Evolutionary conservation across 495 filamentous ascomycete genomes (phyloP), one percentile per base, ranked within the genome.

Genomic region (Tetracladium setigerum): DNA sequence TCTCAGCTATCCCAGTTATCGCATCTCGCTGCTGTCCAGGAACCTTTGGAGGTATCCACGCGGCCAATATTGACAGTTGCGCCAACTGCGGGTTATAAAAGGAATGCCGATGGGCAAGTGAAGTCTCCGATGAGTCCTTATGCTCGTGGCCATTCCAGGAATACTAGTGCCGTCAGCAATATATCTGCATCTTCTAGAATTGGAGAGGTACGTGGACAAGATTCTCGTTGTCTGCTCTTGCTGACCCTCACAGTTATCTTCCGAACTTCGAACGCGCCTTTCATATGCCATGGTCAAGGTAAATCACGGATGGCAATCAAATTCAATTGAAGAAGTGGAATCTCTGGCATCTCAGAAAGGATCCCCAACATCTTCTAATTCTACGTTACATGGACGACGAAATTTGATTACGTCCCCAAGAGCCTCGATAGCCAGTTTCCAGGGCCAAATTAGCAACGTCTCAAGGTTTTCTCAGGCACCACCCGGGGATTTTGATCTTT

Each of bases 251-350:
- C 46, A 49, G 51, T 46, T 54, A 32, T 54, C 88, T 27, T 76
- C 79, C 32, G 80, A 88, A 57, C 73, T 96, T 18, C 81, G 79
- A 51, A 77, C 87, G 6, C 83, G 87, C 42, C 70, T 96, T 11
- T 86, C 86, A 5, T 94, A 95, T 62, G 89, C 88, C 31, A 87
- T 91, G 69, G 77, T 90, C 55, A 95, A 95, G 62, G 82, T 96
- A 33, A 83, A 91, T 64, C 81, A 92, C 61, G 87, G 84, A 41
- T 87, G 87, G 74, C 81, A 91, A 66, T 73, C 76, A 11, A 78
- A 77, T 50, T 75, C 72, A 22, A 72, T 85, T 44, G 77, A 80
- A 38, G 79, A 90, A 50, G 69, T 85, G n/a, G 82, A 89, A 57
- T 69, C 77, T 12, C 67, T 83, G 18, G 72, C 83, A 16, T 80